Evolutionary conservation across 169 alveolate species (phyloP).

Genomic region (Theileria annulata): DNA sequence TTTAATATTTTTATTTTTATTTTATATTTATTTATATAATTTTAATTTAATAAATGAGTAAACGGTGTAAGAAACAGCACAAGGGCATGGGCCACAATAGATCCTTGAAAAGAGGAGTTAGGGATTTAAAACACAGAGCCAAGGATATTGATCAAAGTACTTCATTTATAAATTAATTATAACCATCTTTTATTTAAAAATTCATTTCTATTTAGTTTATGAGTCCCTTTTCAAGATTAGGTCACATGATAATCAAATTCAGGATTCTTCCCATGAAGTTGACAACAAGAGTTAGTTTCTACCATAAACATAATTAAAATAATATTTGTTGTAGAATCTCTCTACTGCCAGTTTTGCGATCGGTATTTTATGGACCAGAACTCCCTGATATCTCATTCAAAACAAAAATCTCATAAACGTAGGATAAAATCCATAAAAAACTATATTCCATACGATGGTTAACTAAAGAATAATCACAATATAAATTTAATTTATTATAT

Average conservation of each 20-base stretch:
- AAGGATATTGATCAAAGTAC: constrained; percentile 66
- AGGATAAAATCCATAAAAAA: constrained; percentile 62
- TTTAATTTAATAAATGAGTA: constrained; percentile 35
- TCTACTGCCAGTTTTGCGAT: constrained; percentile 76
- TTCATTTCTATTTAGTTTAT: constrained; percentile 28
- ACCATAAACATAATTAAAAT: not conserved
- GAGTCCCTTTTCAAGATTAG: constrained; percentile 40
- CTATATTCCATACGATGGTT: constrained; percentile 43
- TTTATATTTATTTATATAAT: constrained; percentile 1
- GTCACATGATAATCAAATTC: constrained; percentile 16
- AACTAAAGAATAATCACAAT: not conserved
- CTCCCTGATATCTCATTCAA: constrained; percentile 66
- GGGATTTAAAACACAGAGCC: constrained; percentile 59
- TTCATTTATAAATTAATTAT: not conserved
- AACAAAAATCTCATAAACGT: constrained; percentile 72
- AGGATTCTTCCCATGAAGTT: not conserved
- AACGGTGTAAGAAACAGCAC: constrained; percentile 46
- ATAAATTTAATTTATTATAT: not conserved
- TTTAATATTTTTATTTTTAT: not conserved
- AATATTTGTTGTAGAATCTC: constrained; percentile 37
- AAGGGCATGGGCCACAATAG: constrained; percentile 67
- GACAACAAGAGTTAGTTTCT: constrained; percentile 31
- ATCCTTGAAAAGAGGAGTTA: constrained; percentile 60
- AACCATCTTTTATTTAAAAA: not conserved
- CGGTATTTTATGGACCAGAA: constrained; percentile 69